phyloP scores from a whole-genome alignment of 306 rosid species.

The Quercus parvula region DNA sequence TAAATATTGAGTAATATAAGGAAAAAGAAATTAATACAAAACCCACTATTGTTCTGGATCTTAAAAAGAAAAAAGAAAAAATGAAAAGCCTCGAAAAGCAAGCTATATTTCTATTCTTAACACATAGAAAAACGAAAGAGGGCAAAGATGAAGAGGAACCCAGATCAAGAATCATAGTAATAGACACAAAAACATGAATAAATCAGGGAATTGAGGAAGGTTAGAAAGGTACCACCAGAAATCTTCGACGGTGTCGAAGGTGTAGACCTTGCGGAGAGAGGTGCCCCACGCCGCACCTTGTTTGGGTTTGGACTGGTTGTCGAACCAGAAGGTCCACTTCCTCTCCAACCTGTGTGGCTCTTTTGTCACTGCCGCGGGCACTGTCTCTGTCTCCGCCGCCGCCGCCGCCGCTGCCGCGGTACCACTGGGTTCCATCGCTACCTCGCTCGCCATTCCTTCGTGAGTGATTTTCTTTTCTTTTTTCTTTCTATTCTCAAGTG shows the following conservation, averaged over 20 bases:
- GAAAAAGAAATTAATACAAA: too few species aligned
- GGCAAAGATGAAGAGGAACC: not conserved
- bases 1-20: too few species aligned
- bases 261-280: constrained; percentile 65
- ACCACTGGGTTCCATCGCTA: constrained; percentile 22
- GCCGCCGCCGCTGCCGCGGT: constrained; percentile 12
- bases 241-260: constrained; percentile 88
- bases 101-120: not conserved
- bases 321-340: constrained; percentile 96
- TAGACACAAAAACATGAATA: too few species aligned
- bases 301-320: constrained; percentile 77
- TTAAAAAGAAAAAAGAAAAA: not conserved
- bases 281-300: constrained; percentile 95
- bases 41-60: not conserved
- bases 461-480: not conserved
- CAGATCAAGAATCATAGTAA: not conserved
- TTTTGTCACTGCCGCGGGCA: constrained; percentile 3
- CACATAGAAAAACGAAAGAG: not conserved
- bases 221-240: constrained; percentile 65
- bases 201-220: not conserved
- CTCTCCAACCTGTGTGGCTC: constrained; percentile 64
- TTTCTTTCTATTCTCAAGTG: not conserved
- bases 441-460: constrained; percentile 63
- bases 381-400: not conserved
- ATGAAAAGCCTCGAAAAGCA: too few species aligned